Conservation (phyloP, 1,284 basidiomycete species). For the Flammula alnicola region DNA sequence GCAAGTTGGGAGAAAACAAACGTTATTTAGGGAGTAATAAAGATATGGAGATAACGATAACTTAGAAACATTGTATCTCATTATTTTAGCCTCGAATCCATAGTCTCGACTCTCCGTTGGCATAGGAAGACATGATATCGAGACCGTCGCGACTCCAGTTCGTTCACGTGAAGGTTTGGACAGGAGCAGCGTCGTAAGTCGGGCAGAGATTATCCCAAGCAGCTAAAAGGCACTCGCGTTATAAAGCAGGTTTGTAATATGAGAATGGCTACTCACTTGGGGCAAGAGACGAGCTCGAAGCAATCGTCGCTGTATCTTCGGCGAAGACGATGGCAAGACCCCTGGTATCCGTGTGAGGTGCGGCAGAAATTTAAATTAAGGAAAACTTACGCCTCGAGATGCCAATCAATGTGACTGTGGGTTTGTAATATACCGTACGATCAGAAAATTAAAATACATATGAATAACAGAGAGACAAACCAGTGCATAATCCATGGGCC, state of each 20-base stretch:
- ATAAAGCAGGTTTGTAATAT: neutral
- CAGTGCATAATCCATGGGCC: conserved; percentile 50
- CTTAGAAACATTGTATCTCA: too few species aligned
- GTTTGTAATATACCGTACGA: conserved; percentile 10
- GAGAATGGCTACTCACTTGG: conserved; percentile 18
- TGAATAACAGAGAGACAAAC: conserved; percentile 24
- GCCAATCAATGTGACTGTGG: conserved; percentile 57
- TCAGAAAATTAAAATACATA: neutral
- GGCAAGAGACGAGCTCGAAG: conserved; percentile 19
- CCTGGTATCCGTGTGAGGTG: neutral
- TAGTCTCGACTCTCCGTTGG: too few species aligned
- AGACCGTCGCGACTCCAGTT: too few species aligned
- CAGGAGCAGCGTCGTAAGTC: conserved; percentile 22
- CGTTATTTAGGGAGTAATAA: too few species aligned
- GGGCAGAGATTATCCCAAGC: conserved; percentile 33
- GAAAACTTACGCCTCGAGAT: conserved; percentile 40
- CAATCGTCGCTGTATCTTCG: conserved; percentile 31
- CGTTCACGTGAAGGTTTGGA: conserved; percentile 18
- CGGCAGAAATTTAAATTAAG: neutral
- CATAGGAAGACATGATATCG: too few species aligned
- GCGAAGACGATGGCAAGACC: conserved; percentile 47
- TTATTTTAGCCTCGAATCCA: too few species aligned
- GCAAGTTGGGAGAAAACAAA: too few species aligned
- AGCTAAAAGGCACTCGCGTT: conserved; percentile 15
- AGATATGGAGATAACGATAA: too few species aligned